Evolutionary conservation across 1,284 basidiomycete genomes (phyloP).

Genomic region (Ustilago nuda): DNA sequence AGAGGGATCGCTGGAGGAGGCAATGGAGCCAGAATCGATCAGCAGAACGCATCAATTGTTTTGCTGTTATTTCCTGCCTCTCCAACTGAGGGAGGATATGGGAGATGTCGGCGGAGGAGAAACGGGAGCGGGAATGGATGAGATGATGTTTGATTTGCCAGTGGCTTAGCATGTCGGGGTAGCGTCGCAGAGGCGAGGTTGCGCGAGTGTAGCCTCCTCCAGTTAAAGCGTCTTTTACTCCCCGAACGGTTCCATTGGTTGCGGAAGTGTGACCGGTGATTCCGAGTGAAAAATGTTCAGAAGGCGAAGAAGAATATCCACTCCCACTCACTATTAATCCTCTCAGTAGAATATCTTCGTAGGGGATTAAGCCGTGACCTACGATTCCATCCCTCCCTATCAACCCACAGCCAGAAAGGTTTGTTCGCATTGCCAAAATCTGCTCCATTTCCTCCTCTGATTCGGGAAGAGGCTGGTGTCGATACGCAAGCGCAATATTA

Average conservation of each 20-base stretch:
- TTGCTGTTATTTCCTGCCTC: slow-evolving; percentile 44
- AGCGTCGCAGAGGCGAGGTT: slow-evolving; percentile 89
- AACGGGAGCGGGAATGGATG: slow-evolving; percentile 15
- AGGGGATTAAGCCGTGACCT: slow-evolving; percentile 37
- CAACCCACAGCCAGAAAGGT: slow-evolving; percentile 43
- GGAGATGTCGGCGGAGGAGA: slow-evolving; percentile 10
- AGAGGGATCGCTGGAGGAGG: slow-evolving; percentile 28
- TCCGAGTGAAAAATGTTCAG: slow-evolving; percentile 79
- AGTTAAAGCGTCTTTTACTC: slow-evolving; percentile 23
- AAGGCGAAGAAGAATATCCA: slow-evolving; percentile 69
- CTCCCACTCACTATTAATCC: slow-evolving; percentile 24
- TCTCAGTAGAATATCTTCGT: slow-evolving; percentile 23
- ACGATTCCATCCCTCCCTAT: slow-evolving; percentile 6
- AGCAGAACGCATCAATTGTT: slow-evolving; percentile 35
- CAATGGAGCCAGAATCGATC: slow-evolving; percentile 50
- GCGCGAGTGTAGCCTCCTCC: slow-evolving; percentile 77
- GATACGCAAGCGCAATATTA: slow-evolving; percentile 77
- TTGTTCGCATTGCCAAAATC: slow-evolving; percentile 61
- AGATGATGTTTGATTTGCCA: slow-evolving; percentile 92
- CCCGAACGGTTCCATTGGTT: not conserved
- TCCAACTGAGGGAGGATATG: slow-evolving; percentile 43
- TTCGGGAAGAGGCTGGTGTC: slow-evolving; percentile 72
- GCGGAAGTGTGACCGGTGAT: slow-evolving; percentile 72
- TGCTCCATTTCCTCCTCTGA: slow-evolving; percentile 47
- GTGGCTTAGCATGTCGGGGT: slow-evolving; percentile 84